Conservation (phyloP, 2,329 filamentous ascomycete genomes). For the Microdochium nivale region DNA sequence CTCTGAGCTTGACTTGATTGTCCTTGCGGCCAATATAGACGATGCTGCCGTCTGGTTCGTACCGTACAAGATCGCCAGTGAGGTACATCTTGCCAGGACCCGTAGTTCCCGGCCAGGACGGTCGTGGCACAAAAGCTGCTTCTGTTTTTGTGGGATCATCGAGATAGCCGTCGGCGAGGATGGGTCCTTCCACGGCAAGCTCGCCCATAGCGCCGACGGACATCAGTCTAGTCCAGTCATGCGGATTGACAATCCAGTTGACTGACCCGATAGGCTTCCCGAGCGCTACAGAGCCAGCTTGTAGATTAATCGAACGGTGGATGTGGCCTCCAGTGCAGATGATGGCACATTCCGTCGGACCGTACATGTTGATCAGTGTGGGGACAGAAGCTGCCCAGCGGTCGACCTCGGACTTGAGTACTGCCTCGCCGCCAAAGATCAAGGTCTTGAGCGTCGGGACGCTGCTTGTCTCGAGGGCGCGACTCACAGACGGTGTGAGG, state of each 20-base stretch:
- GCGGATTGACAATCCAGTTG: conserved; percentile 6
- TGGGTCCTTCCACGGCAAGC: conserved; percentile 21
- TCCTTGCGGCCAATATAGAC: conserved; percentile 12
- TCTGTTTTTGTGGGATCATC: conserved; percentile 31
- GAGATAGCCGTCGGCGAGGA: conserved; percentile 33
- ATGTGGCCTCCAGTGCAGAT: background rate
- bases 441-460: conserved; percentile 6
- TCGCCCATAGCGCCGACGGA: conserved; percentile 11
- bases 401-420: conserved; percentile 13
- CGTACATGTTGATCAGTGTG: background rate
- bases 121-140: conserved; percentile 30
- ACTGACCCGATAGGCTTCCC: conserved; percentile 3
- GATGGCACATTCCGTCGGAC: conserved; percentile 1
- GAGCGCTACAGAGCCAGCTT: conserved; percentile 3
- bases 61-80: conserved; percentile 30
- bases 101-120: conserved; percentile 21
- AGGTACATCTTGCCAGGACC: conserved; percentile 21
- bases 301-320: background rate
- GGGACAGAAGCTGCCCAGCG: conserved; percentile 11
- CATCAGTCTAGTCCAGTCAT: conserved; percentile 5
- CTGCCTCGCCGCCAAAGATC: conserved; percentile 10
- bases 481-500: conserved; percentile 8
- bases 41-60: conserved; percentile 18
- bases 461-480: conserved; percentile 3
- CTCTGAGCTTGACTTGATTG: conserved; percentile 4